A percentile compares a stretch with the other conserved stretches of the same genome.
Evolutionary conservation across 805 yeast genomes (phyloP).

Genomic region (Spathaspora boniae): DNA sequence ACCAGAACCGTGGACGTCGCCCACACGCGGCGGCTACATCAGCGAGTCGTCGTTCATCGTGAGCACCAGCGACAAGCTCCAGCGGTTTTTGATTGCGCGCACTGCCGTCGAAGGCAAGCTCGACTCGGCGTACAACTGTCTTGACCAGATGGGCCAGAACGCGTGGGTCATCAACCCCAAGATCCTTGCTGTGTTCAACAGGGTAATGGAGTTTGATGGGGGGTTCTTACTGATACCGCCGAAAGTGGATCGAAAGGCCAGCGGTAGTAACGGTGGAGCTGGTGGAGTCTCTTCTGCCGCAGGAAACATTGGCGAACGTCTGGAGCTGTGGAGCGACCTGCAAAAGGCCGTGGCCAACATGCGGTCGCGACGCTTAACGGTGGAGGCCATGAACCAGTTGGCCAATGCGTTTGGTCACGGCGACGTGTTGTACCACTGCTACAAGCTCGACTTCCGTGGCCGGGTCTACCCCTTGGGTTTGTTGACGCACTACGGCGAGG

Average conservation of each 20-base stretch:
- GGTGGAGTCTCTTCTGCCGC: too few relatives aligned
- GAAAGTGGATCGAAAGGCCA: slow-evolving; percentile 2
- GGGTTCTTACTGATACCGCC: slow-evolving; percentile 29
- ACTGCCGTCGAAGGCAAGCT: slow-evolving; percentile 33
- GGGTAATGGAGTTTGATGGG: slow-evolving; percentile 14
- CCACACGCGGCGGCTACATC: slow-evolving; percentile 34
- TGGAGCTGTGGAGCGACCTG: too few relatives aligned
- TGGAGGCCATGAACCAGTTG: slow-evolving; percentile 16
- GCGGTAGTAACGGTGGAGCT: slow-evolving; percentile 6
- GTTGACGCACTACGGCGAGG: slow-evolving; percentile 35
- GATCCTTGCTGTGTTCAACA: slow-evolving; percentile 20
- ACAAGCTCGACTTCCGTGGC: slow-evolving; percentile 38
- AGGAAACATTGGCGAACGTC: too few relatives aligned
- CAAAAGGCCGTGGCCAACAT: not conserved
- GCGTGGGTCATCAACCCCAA: slow-evolving; percentile 36
- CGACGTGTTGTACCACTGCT: slow-evolving; percentile 36
- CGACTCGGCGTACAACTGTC: slow-evolving; percentile 22
- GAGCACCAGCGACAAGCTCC: slow-evolving; percentile 12
- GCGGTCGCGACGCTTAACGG: slow-evolving; percentile 14
- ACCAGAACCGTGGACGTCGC: slow-evolving; percentile 34
- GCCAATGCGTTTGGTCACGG: slow-evolving; percentile 30
- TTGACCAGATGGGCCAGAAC: slow-evolving; percentile 25
- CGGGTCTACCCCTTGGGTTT: slow-evolving; percentile 39
- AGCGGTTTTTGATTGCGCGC: slow-evolving; percentile 18
- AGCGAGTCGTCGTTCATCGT: slow-evolving; percentile 23